Evolutionary conservation across 2,329 filamentous ascomycete genomes (phyloP), one percentile per base, ranked within the genome.

Genomic region (Chalaropsis thielavioides): DNA sequence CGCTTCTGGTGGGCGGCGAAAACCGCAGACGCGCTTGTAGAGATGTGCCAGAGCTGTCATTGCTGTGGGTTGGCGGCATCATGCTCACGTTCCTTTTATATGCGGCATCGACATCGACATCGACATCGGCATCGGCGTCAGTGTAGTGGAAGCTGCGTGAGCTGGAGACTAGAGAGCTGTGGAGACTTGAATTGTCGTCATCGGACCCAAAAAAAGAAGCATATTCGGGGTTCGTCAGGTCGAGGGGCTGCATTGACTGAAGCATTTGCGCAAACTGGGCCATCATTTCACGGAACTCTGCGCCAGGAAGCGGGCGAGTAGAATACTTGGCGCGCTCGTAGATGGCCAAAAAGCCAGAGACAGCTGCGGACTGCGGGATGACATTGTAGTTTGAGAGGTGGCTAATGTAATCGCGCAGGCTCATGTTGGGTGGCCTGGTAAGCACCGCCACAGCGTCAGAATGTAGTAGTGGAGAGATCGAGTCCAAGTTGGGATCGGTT

Each of bases 281-380:
- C 90, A 96, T 96, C 38, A 96, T 77, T 24, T 81, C 76, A 44
- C 88, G 81, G 72, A 99, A 97, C 62, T 87, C 81, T 0, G 75
- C 71, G 69, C 92, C 87, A 2, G 83, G 81, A 3, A 96, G 77
- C 0, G 87, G 82, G 4, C 79, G 77, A 0, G 82, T 83, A 1
- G 89, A 92, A 76, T 95, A 99, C 49, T 92, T 86, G 2, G 91
- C 90, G 66, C 83, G 79, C 75, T 97, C 94, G 75, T 96, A 99
- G 22, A 83, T 77, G 0, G 80, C 75, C 22, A 96, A 76, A 72
- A 97, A 99, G 68, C 73, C 83, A 24, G 64, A 35, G n/a, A 67
- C 51, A 22, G 40, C 40, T 17, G 60, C 60, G 0, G 63, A 46
- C 13, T 51, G 49, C 2, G 63, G 40, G n/a, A 86, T 70, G 4